Percentiles rank a stretch among this genome's conserved stretches.
Conservation (phyloP, 139 green algal genomes). For the Micractinium sp. region DNA sequence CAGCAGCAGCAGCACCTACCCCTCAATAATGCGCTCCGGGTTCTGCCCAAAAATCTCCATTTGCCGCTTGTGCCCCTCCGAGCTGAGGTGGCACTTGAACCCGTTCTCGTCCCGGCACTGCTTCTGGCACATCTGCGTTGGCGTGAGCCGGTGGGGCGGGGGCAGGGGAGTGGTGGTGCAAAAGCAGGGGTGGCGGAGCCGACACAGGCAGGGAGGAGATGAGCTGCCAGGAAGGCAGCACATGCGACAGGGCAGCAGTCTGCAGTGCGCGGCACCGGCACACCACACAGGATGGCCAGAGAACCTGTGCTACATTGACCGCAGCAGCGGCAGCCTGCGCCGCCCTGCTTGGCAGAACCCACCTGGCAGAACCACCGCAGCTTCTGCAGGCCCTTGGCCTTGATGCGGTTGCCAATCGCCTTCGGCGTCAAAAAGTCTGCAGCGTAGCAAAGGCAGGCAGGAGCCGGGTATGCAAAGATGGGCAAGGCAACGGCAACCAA, state of each 20-base stretch:
- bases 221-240: not conserved
- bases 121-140: conserved; percentile 97
- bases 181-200: not conserved
- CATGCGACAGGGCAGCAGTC: not conserved
- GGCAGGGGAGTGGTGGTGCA: not conserved
- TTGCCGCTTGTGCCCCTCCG: conserved; percentile 82
- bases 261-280: not conserved
- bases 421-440: conserved; percentile 91
- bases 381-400: conserved; percentile 96
- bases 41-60: conserved; percentile 93
- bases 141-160: not conserved
- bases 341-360: not conserved
- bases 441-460: not conserved
- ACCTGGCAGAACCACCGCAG: conserved; percentile 77
- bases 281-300: not conserved
- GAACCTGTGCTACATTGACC: not conserved
- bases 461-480: not conserved
- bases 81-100: conserved; percentile 96
- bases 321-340: not conserved
- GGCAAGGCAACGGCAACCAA: no score
- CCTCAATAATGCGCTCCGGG: conserved; percentile 77
- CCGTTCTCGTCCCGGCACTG: conserved; percentile 99
- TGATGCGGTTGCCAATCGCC: conserved; percentile 95
- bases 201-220: not conserved
- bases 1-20: conserved; percentile 20